Evolutionary conservation across 2,329 filamentous ascomycete genomes (phyloP), one percentile per base, ranked within the genome.

Genomic region (Epichloe sp.): DNA sequence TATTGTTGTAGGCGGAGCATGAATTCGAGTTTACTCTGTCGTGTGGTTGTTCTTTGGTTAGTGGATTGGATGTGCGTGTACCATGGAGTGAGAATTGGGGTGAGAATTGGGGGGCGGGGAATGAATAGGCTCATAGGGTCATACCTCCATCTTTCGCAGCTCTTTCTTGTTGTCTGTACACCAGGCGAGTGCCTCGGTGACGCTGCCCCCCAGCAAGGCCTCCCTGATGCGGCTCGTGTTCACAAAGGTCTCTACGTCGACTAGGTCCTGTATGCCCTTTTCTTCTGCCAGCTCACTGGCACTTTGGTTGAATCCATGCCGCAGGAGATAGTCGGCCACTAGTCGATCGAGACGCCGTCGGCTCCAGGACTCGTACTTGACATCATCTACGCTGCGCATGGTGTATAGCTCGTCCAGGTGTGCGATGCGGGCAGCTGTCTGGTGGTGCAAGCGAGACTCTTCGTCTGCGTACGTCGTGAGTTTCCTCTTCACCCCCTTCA

Each of bases 1-100:
- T 90, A 97, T 65, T 97, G 90, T 66, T 98, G 93, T 60, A 94
- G 77, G 12, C 93, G 83, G 43, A 98, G 78, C 74, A 95, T 88
- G 62, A 95, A 95, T 67, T 98, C 93, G 15, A 98, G 77, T 57
- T 85, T 86, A 61, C 84, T 88, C 76, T 88, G 17, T 37, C n/a
- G 31, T 11, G 31, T 31, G 44, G 55, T 52, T 51, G 53, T 50
- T 12, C 45, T 42, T 17, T 36, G 15, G 15, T n/a, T 21, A 34
- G 19, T 14, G 46, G 23, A 40, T 12, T 63, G 21, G 11, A 15
- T 12, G 21, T 8, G 36, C 19, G 36, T 36, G 42, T 15, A 17
- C 3, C 23, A 12, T 44, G 42, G 6, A 35, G 43, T 34, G 23
- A n/a, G 34, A 1, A 37, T 12, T n/a, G n/a, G n/a, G n/a, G n/a